Base-by-base conservation (phyloP, 2,329 filamentous ascomycete species). In the Monilinia fructicola region DNA sequence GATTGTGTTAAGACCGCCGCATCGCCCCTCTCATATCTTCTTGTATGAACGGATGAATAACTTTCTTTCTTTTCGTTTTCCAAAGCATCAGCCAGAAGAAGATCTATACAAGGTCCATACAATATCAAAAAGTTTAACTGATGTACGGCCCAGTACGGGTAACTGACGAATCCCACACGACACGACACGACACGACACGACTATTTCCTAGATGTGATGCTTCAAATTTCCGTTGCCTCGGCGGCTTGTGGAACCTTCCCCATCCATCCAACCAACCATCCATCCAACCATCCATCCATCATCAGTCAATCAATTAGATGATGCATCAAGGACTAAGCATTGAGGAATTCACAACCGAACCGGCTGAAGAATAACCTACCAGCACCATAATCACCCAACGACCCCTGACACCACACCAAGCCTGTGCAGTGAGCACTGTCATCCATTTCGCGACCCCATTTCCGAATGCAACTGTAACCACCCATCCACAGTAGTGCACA, bases 401-500 rank as follows among this genome's bases (percentile, higher is more conserved):
- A 52, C 54, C 64, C 64, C 64, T 59, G 54, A 60, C 28, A 56
- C 61, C 38, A 46, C 50, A 46, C 40, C 10, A 28, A 48, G 58
- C 58, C 58, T 61, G 58, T 61, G 58, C 44, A 50, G 44, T 61
- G 58, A 50, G 58, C 58, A 61, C 44, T 61, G 58, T 59, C 56
- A 48, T 52, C 53, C 54, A 54, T 48, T 65, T 60, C 31, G 46
- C 63, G 55, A 65, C 46, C 56, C 54, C 54, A 65, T 65, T 52
- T 65, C 64, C 64, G 44, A 53, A 65, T 65, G 55, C 64, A 61
- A 65, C 64, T 48, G 64, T 54, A 65, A 65, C 64, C 50, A 54
- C n/a, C 26, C 60, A 38, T n/a, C 26, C 31, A 23, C 31, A 35
- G 26, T 54, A 31, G 26, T 35, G 52, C 52, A 54, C 52, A 54